Evolutionary conservation across 2,329 filamentous ascomycete genomes (phyloP), one percentile per base, ranked within the genome.

Genomic region (Malbranchea zuffiana): DNA sequence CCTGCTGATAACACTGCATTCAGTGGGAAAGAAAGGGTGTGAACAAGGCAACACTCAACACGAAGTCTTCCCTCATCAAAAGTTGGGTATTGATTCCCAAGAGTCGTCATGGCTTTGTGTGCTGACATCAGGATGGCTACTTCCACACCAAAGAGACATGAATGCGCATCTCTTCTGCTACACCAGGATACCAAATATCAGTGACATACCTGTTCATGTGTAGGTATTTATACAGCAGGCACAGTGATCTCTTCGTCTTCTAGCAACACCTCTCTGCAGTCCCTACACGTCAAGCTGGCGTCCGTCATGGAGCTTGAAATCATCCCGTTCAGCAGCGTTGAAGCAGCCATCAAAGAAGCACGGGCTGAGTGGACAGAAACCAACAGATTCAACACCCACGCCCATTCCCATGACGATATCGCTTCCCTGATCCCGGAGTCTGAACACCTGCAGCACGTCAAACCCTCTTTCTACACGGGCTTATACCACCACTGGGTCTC

Each of bases 401-500:
- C 55, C 43, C 57, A 62, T 43, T 53, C 50, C 3, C 43, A 36
- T n/a, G 42, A 46, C 15, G 56, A 59, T 32, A 43, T 46, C 19
- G 51, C 51, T 1, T 52, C 55, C 4, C 40, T 50, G 17, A 44
- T 56, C 16, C 32, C 42, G 3, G 36, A 44, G 18, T 36, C 32
- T 6, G 17, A 15, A 7, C 10, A 13, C 13, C 21, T 42, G 5
- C 31, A 28, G n/a, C 31, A 44, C 12, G 17, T 35, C 11, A 42
- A 40, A 5, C 59, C 59, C 1, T 47, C 51, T 7, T 51, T 62
- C 23, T 38, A 33, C 2, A 56, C 65, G 0, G 63, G 59, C 37
- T 52, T 47, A n/a, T 67, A 63, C 44, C 44, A 49, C n/a, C 51
- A 58, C 40, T 68, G 63, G 65, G 54, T 64, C 1, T 50, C 56